Evolutionary conservation across 176 grass and related monocot genomes (phyloP), one percentile per base, ranked within the genome.

Genomic region (Olyra latifolia): DNA sequence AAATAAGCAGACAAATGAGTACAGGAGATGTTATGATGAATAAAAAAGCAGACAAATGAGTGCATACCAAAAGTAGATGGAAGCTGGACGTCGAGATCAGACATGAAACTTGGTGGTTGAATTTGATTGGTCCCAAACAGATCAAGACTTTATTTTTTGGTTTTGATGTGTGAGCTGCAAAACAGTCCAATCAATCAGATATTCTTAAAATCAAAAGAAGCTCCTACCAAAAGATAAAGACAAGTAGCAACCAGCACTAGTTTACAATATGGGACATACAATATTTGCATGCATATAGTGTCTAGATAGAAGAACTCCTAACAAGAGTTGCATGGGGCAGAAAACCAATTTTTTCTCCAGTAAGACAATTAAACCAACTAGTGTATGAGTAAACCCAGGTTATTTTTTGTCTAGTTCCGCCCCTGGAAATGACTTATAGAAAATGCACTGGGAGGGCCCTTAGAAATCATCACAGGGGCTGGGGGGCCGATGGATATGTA

Each of bases 61-160:
- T 28, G 1, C 20, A 85, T 91, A 91, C 89, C 89, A 82, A 91
- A 91, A 76, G 89, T 66, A 88, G 89, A 81, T 30, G 82, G 82
- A 81, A 85, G 77, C 59, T 82, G 85, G 29, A 29, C 43, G 72
- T 88, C 66, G 7, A 85, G 81, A 77, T 91, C 85, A 88, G 89
- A 91, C 85, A 91, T 91, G 89, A 91, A 91, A 66, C 48, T 89
- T 87, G 41, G 15, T 35, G 64, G 69, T 76, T 84, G 49, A 62
- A 70, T 75, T 84, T 84, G 70, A 55, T 76, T 19, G 39, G 62
- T 53, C 43, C 70, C 76, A 27, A 70, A 55, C 62, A 60, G 25
- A 84, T 79, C 14, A 17, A 30, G 10, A 27, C 43, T 85, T 56
- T 29, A 71, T 52, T 47, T 19, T 28, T 80, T 25, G n/a, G 32